Base-by-base conservation (phyloP, 2,329 filamentous ascomycete species). In the Diaporthe caulivora region DNA sequence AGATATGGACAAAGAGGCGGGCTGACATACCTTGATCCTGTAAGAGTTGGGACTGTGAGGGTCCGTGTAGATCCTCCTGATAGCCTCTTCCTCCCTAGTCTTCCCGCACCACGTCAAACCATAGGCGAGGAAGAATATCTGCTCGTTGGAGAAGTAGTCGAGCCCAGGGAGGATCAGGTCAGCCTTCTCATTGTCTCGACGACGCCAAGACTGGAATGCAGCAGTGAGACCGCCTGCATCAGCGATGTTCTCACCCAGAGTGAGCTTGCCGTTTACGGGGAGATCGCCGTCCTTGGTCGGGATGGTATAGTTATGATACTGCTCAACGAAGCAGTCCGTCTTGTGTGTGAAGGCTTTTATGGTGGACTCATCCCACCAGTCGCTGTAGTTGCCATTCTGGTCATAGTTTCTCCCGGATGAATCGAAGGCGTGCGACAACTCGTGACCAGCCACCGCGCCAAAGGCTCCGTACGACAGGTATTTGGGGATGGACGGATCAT, bases 401-500 rank as follows among this genome's bases (percentile, higher is more conserved):
- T 94, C 90, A 76, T 90, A 93, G 76, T 91, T 87, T 24, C 90
- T 86, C 11, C 92, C 92, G 0, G 86, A 89, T 44, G 87, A 91
- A 79, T 94, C 92, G 77, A 94, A 93, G 17, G 90, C 92, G 76
- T 94, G 92, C 4, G 90, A 91, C 10, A 94, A 85, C 79, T 94
- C 92, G 78, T 94, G 92, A 2, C 92, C 92, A 11, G 89, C 89
- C 2, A 93, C 87, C 1, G 89, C 87, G 0, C 92, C 92, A 78
- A 94, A 92, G 0, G 89, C 90, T n/a, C 92, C 92, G 79, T 93
- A 94, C 13, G 88, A 88, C 49, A 94, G 82, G 77, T 93, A 94
- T 31, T 88, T 83, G 0, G 92, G 92, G 0, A 92, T 86, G 7
- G 87, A 83, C 15, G 89, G 86, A 73, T 92, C 89, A 13, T 75